phyloP scores from a whole-genome alignment of 2,329 filamentous ascomycete species.

The Diplodia seriata region DNA sequence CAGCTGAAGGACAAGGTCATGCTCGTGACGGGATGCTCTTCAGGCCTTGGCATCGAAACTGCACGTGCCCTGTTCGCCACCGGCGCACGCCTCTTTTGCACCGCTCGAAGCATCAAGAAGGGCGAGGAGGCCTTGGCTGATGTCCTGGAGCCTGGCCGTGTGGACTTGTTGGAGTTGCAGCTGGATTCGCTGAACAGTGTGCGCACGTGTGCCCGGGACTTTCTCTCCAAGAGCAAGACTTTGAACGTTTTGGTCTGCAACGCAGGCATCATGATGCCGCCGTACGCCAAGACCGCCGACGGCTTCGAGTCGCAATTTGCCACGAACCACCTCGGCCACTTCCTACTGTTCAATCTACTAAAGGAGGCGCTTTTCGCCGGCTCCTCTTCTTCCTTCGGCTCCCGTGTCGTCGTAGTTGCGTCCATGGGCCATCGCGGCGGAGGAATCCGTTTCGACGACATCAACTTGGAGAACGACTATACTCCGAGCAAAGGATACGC shows the following conservation, averaged over 20 bases:
- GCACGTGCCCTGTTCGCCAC: slow-evolving; percentile 52
- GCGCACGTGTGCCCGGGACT: slow-evolving; percentile 36
- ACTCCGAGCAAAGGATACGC: slow-evolving; percentile 40
- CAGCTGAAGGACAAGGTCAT: slow-evolving; percentile 42
- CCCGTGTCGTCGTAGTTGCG: slow-evolving; percentile 42
- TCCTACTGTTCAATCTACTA: slow-evolving; percentile 54
- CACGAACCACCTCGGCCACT: slow-evolving; percentile 56
- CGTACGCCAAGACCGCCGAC: slow-evolving; percentile 44
- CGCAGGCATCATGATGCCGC: slow-evolving; percentile 47
- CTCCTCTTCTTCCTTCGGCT: slow-evolving; percentile 39
- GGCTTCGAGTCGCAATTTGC: slow-evolving; percentile 56
- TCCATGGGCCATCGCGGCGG: slow-evolving; percentile 38
- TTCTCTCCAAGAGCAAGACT: slow-evolving; percentile 36
- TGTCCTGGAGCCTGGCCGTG: slow-evolving; percentile 37
- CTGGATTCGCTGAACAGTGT: slow-evolving; percentile 38
- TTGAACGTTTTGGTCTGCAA: slow-evolving; percentile 52
- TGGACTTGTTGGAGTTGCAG: slow-evolving; percentile 48
- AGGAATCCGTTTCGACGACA: slow-evolving; percentile 49
- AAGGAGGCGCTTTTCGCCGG: slow-evolving; percentile 48
- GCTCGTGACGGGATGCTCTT: slow-evolving; percentile 42
- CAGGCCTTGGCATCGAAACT: slow-evolving; percentile 43
- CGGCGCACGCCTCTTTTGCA: slow-evolving; percentile 55
- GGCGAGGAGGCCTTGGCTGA: slow-evolving; percentile 37
- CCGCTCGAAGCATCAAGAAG: slow-evolving; percentile 53
- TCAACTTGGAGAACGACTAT: slow-evolving; percentile 50